These are phyloP conservation scores for Citrus cavaleriei DNA, from an alignment of 345 rosid genomes.

Conservation along the genomic window DNA sequence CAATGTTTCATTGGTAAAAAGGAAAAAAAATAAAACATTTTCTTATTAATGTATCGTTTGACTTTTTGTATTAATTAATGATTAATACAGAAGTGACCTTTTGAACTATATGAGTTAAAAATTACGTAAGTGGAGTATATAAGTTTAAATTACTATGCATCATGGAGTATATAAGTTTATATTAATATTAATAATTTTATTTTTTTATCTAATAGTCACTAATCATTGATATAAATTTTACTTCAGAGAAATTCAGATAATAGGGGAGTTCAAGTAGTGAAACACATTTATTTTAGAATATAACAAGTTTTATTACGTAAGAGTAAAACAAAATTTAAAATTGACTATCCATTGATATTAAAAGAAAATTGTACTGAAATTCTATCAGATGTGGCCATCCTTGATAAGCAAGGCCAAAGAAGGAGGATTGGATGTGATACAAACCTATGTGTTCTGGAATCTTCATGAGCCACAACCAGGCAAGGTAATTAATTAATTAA, in stretches of 20 bases:
- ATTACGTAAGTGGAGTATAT: not conserved
- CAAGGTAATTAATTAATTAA: slow-evolving; percentile 18
- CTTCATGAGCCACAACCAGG: slow-evolving; percentile 46
- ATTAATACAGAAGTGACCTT: not conserved
- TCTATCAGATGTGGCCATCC: slow-evolving; percentile 73
- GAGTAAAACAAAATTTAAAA: too few species aligned
- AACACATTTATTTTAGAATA: too few species aligned
- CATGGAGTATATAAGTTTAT: too few species aligned
- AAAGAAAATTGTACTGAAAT: not conserved
- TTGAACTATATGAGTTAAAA: not conserved
- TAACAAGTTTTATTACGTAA: too few species aligned
- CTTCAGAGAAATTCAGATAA: too few species aligned
- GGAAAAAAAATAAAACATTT: not conserved
- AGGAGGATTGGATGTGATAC: slow-evolving; percentile 82
- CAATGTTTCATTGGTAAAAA: not conserved
- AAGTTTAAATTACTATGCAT: too few species aligned
- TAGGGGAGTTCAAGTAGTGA: too few species aligned
- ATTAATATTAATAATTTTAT: too few species aligned
- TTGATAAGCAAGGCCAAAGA: slow-evolving; percentile 68
- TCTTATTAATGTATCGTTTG: not conserved
- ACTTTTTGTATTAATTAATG: not conserved
- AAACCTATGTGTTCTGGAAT: slow-evolving; percentile 88
- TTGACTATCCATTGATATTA: not conserved
- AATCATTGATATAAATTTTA: too few species aligned
- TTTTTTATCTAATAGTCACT: too few species aligned